Conservation (phyloP, 371 early-diverging fungal species). For the Umbelopsis sp. region DNA sequence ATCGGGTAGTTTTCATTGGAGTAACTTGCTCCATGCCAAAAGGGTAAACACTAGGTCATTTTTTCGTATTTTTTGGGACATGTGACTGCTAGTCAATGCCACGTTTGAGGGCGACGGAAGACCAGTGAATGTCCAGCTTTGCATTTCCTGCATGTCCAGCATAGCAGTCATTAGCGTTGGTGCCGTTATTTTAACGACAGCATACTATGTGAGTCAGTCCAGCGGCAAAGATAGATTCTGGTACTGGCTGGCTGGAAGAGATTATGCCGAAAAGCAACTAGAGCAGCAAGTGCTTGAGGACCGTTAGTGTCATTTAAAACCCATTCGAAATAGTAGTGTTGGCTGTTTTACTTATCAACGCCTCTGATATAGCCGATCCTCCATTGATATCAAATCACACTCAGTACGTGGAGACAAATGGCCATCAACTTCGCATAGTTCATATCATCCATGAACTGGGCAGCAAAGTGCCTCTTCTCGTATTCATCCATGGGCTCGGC, state of each 20-base stretch:
- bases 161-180: neutral
- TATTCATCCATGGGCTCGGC: conserved; percentile 76
- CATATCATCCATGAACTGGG: conserved; percentile 72
- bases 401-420: conserved; percentile 59
- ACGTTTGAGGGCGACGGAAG: no score
- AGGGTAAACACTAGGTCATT: neutral
- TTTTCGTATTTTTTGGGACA: no score
- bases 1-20: neutral
- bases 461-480: conserved; percentile 65
- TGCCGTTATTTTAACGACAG: neutral
- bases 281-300: neutral
- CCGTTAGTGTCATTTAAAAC: neutral
- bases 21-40: neutral
- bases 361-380: conserved; percentile 37
- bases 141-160: neutral
- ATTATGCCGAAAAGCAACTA: conserved; percentile 11
- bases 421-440: conserved; percentile 63
- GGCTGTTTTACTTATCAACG: neutral
- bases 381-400: conserved; percentile 48
- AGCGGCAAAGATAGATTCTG: conserved; percentile 1
- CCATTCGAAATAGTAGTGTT: neutral
- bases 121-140: no score
- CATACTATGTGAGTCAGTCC: neutral
- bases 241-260: conserved; percentile 4
- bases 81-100: no score